These are phyloP conservation scores for Apiotrichum siamense DNA, from an alignment of 1,284 basidiomycete species.

Conservation along the genomic window DNA sequence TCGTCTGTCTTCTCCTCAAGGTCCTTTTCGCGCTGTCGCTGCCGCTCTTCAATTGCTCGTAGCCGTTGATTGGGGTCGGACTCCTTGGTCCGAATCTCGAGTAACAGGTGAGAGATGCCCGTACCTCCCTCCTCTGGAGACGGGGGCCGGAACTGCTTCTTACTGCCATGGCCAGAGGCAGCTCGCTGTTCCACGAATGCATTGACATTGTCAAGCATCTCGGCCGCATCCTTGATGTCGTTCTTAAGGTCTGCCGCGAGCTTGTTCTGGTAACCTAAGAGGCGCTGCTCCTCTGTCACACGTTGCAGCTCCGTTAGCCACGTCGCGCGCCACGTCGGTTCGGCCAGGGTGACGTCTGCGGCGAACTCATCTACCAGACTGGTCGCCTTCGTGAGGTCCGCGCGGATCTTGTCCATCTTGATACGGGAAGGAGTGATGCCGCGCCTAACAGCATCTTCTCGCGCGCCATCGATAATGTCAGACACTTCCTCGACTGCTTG, in stretches of 20 bases:
- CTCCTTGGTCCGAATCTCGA: constrained; percentile 77
- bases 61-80: constrained; percentile 71
- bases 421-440: constrained; percentile 75
- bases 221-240: constrained; percentile 78
- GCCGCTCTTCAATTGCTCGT: constrained; percentile 82
- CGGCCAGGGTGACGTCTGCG: constrained; percentile 80
- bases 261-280: constrained; percentile 86
- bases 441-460: constrained; percentile 85
- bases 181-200: constrained; percentile 72
- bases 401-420: constrained; percentile 65
- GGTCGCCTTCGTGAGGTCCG: constrained; percentile 65
- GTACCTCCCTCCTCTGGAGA: constrained; percentile 27
- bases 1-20: constrained; percentile 57
- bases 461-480: constrained; percentile 83
- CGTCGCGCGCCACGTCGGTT: constrained; percentile 97
- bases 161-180: constrained; percentile 47
- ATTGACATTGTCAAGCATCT: constrained; percentile 80
- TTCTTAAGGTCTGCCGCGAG: constrained; percentile 81
- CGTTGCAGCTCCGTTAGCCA: constrained; percentile 95
- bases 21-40: constrained; percentile 69
- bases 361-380: constrained; percentile 70
- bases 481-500: constrained; percentile 91
- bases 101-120: constrained; percentile 61
- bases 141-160: constrained; percentile 18
- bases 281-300: constrained; percentile 95